Conservation (phyloP, 192 early-diverging fungal genomes). For the Mortierella claussenii region DNA sequence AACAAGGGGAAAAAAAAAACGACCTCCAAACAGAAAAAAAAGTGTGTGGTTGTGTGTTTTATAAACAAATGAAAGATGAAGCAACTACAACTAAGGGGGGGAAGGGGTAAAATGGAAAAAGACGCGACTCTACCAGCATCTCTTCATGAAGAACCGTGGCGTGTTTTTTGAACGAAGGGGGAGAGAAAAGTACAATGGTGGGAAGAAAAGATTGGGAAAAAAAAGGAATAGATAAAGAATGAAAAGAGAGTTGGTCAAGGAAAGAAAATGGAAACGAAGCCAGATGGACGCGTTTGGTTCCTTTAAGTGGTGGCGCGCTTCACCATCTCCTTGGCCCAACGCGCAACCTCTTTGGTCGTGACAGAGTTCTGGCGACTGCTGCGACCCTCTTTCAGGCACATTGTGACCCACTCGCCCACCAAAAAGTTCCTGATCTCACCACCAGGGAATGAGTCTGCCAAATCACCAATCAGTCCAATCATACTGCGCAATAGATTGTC, state of each 20-base stretch:
- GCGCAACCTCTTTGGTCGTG: constrained; percentile 69
- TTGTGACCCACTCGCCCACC: constrained; percentile 78
- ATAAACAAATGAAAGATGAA: constrained; percentile 20
- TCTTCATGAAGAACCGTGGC: constrained; percentile 19
- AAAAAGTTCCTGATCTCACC: constrained; percentile 77
- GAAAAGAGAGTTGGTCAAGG: constrained; percentile 17
- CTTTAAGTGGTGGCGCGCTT: constrained; percentile 62
- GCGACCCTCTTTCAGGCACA: constrained; percentile 84
- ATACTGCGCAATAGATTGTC: constrained; percentile 78
- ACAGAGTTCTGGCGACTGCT: constrained; percentile 57
- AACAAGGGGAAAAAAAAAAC: constrained; percentile 14
- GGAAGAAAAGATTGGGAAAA: not conserved
- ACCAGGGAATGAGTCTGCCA: constrained; percentile 89
- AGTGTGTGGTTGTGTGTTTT: too few relatives aligned
- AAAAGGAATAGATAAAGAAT: constrained; percentile 5
- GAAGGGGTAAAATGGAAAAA: constrained; percentile 41
- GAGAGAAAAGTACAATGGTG: constrained; percentile 18
- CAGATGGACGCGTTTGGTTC: not conserved
- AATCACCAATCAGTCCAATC: constrained; percentile 92
- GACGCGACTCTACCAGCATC: constrained; percentile 34
- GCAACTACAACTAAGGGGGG: constrained; percentile 5
- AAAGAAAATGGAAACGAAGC: constrained; percentile 31
- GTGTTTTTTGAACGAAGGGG: not conserved
- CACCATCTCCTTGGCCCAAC: constrained; percentile 78
- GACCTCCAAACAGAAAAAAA: constrained; percentile 4